phyloP scores from a whole-genome alignment of 257 asterid species.

The Cinchona pubescens region DNA sequence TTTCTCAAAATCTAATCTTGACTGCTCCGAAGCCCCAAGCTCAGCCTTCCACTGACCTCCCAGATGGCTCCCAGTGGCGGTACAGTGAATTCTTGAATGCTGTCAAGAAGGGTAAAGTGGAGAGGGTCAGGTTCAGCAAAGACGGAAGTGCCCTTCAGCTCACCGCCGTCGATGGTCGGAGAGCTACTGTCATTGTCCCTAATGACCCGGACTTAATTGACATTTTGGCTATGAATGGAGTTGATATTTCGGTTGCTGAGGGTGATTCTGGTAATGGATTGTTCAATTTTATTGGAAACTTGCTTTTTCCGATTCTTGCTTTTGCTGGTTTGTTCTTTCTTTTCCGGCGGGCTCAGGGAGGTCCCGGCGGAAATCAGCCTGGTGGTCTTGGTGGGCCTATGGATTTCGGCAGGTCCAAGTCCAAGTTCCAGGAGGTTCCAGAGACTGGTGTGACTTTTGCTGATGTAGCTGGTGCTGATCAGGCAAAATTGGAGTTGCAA shows the following conservation, averaged over 20 bases:
- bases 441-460: constrained; percentile 90
- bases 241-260: constrained; percentile 89
- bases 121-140: constrained; percentile 86
- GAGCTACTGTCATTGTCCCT: constrained; percentile 80
- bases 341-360: constrained; percentile 87
- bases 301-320: constrained; percentile 72
- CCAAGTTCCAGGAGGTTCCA: constrained; percentile 96
- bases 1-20: constrained; percentile 58
- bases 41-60: constrained; percentile 62
- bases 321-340: constrained; percentile 80
- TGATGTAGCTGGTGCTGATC: constrained; percentile 98
- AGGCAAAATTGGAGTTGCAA: constrained; percentile 91
- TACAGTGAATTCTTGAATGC: constrained; percentile 93
- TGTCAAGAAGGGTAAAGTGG: constrained; percentile 95
- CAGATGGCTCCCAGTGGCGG: constrained; percentile 88
- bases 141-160: constrained; percentile 88
- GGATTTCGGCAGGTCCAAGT: constrained; percentile 95
- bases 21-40: constrained; percentile 85
- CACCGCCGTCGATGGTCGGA: constrained; percentile 86
- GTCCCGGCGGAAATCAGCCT: constrained; percentile 96
- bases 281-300: constrained; percentile 69
- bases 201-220: constrained; percentile 93
- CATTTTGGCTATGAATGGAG: constrained; percentile 93
- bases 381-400: constrained; percentile 98
- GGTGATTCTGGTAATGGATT: constrained; percentile 87